Evolutionary conservation across 306 rosid species (phyloP), one percentile per base, ranked within the genome.

Genomic region (Glycyrrhiza uralensis): DNA sequence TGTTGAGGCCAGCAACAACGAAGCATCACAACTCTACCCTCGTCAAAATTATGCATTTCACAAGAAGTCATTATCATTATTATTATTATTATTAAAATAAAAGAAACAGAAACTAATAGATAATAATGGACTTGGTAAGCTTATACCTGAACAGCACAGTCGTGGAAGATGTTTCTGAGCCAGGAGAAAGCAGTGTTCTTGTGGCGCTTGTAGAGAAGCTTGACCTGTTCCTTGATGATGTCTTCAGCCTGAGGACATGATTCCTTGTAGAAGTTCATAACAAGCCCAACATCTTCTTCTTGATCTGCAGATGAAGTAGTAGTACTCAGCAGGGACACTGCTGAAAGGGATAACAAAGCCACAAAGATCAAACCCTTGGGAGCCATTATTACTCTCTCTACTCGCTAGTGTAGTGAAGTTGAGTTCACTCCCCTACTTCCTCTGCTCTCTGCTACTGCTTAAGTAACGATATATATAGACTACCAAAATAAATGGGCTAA

Each of bases 181-280:
- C 98, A 94, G 1, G 98, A 94, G 85, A 94, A 94, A 10, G 98
- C 98, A 60, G 98, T 94, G 97, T 94, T 94, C 90, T 94, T 94
- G 87, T 94, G 98, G 81, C 97, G 97, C 70, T 91, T 94, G 92
- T 94, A 94, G 57, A 91, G 97, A 62, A 94, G 97, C 85, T 75
- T 91, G 30, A 94, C 98, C 69, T 94, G 97, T 67, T 91, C 97
- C 79, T 4, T 85, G 88, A 94, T 82, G 64, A 94, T 45, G n/a
- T 94, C 98, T 81, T 94, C 97, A 24, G 98, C 98, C 76, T 94
- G 98, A 56, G 98, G 98, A 26, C 98, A 94, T 30, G 92, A 11
- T 70, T 94, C 98, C 75, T 82, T 91, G 90, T 94, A 94, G 22
- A 89, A 94, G 82, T 89, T 86, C 91, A 85, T 82, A 4, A 74